Evolutionary conservation across 257 asterid species (phyloP).

Genomic region (Osmanthus fragrans): DNA sequence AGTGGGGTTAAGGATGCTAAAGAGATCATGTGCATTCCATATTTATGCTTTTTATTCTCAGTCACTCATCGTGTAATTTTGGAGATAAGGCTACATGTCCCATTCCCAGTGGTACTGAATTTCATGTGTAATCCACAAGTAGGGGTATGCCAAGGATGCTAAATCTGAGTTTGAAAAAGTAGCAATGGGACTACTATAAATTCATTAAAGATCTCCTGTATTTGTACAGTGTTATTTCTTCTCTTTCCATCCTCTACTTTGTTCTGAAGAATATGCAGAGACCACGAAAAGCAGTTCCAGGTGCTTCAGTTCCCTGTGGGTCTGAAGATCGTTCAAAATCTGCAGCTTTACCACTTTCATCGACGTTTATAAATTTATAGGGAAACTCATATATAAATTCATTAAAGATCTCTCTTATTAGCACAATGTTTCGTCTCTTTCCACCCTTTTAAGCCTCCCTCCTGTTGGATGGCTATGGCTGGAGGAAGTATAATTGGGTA

Average conservation of each 20-base stretch:
- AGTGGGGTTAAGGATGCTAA: background rate
- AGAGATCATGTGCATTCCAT: background rate
- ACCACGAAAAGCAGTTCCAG: background rate
- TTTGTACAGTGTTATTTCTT: background rate
- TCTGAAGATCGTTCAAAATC: background rate
- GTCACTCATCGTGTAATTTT: background rate
- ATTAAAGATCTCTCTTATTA: background rate
- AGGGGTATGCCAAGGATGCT: background rate
- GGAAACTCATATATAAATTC: background rate
- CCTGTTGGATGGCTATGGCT: background rate
- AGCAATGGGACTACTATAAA: background rate
- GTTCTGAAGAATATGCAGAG: background rate
- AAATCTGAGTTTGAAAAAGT: background rate
- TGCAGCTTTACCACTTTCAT: background rate
- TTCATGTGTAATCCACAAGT: background rate
- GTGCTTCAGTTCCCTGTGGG: background rate
- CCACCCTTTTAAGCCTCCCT: background rate
- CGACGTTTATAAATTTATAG: background rate
- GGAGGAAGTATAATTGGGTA: background rate
- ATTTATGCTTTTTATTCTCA: background rate
- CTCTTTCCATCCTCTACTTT: background rate
- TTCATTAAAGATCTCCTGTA: background rate
- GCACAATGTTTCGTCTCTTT: background rate
- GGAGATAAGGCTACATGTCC: background rate
- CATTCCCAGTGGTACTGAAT: background rate